These are phyloP conservation scores for Clarkia xantiana DNA, from an alignment of 345 rosid genomes.

Conservation along the genomic window DNA sequence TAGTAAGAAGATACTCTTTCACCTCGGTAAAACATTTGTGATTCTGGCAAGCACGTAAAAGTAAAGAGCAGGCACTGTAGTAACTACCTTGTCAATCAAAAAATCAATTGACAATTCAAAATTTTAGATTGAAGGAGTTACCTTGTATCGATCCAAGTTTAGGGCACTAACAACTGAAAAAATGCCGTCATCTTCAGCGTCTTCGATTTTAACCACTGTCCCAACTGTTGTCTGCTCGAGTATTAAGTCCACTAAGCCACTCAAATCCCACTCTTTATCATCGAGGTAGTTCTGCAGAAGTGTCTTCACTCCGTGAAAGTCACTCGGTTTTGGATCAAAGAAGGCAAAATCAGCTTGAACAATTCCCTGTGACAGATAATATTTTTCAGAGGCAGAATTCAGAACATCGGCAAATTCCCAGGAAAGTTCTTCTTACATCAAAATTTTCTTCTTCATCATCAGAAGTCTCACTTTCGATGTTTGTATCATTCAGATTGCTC, in stretches of 20 bases:
- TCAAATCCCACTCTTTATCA: constrained; percentile 72
- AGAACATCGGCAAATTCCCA: background rate
- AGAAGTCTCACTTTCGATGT: constrained; percentile 25
- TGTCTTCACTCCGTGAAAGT: constrained; percentile 69
- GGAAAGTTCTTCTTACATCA: constrained; percentile 24
- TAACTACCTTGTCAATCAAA: background rate
- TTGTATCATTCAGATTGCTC: constrained; percentile 9
- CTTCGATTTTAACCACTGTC: constrained; percentile 77
- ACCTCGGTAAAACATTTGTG: constrained; percentile 42
- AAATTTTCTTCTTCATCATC: constrained; percentile 37
- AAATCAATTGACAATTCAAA: background rate
- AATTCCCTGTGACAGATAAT: constrained; percentile 25
- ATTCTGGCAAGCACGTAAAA: constrained; percentile 25
- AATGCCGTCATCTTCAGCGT: constrained; percentile 48
- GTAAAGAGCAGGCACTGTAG: background rate
- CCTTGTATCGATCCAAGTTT: constrained; percentile 73
- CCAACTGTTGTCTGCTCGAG: constrained; percentile 80
- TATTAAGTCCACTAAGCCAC: constrained; percentile 74
- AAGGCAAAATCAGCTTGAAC: constrained; percentile 88
- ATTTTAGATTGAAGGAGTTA: constrained; percentile 7
- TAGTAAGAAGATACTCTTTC: constrained; percentile 46
- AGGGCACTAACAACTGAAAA: constrained; percentile 55
- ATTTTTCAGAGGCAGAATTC: background rate
- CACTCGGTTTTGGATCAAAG: constrained; percentile 72
- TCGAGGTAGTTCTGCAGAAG: constrained; percentile 58